Evolutionary conservation across 768 basidiomycete species (phyloP).

Genomic region (Termitomyces titanicus): DNA sequence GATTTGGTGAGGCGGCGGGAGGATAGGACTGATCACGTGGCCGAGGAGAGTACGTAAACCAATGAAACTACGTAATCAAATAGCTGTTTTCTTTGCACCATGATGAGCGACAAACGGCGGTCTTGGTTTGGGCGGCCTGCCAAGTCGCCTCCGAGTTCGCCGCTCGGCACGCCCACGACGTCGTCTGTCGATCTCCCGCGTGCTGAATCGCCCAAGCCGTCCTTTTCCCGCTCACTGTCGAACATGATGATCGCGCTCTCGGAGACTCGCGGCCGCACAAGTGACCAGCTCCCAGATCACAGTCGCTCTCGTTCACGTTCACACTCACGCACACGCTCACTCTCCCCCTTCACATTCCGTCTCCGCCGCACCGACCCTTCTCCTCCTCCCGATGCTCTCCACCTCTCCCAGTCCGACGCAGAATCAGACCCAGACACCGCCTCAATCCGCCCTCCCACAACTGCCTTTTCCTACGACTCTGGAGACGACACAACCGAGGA

Average conservation of each 20-base stretch:
- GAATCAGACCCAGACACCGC: slow-evolving; percentile 55
- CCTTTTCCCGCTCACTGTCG: slow-evolving; percentile 63
- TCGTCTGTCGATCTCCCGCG: slow-evolving; percentile 7
- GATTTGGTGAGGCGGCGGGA: background rate
- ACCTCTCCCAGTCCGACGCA: slow-evolving; percentile 58
- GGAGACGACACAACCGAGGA: slow-evolving; percentile 61
- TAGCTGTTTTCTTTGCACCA: no score
- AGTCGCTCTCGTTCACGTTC: slow-evolving; percentile 41
- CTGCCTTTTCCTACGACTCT: slow-evolving; percentile 61
- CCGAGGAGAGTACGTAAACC: no score
- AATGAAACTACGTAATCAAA: no score
- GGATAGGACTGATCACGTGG: no score
- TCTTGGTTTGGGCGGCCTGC: slow-evolving; percentile 16
- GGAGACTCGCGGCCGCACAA: slow-evolving; percentile 51
- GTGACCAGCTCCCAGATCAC: slow-evolving; percentile 40
- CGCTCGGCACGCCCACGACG: background rate
- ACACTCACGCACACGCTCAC: slow-evolving; percentile 44
- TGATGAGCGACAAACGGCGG: slow-evolving; percentile 28
- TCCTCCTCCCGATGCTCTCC: slow-evolving; percentile 52
- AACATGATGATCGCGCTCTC: slow-evolving; percentile 70
- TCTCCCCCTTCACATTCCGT: slow-evolving; percentile 78
- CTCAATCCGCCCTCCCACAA: slow-evolving; percentile 50
- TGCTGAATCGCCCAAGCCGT: slow-evolving; percentile 36
- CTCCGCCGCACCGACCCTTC: slow-evolving; percentile 60
- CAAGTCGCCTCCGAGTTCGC: background rate